Percentiles rank a stretch among this genome's conserved stretches.
Evolutionary conservation across 805 yeast genomes (phyloP).

Genomic region (Ogataea zsoltii): DNA sequence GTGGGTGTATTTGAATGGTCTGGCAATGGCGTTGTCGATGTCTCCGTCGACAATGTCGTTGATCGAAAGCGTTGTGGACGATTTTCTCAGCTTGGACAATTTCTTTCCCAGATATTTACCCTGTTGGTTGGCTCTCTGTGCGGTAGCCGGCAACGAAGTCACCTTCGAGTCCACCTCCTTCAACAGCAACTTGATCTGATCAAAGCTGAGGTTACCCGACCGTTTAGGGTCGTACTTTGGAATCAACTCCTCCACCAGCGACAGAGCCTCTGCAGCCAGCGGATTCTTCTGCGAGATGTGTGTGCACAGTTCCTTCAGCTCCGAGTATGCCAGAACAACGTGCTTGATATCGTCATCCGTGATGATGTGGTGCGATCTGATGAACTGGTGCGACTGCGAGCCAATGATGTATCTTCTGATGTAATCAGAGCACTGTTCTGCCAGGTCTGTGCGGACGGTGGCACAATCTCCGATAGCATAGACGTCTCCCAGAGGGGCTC

Average conservation of each 20-base stretch:
- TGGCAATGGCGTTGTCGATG: slow-evolving; percentile 53
- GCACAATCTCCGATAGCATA: slow-evolving; percentile 76
- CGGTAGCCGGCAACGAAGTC: slow-evolving; percentile 71
- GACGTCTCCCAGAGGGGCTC: slow-evolving; percentile 66
- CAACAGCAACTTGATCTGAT: slow-evolving; percentile 51
- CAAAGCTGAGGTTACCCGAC: slow-evolving; percentile 52
- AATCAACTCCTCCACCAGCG: slow-evolving; percentile 48
- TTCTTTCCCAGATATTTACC: slow-evolving; percentile 66
- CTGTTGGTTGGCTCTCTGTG: slow-evolving; percentile 73
- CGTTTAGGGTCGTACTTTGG: slow-evolving; percentile 51
- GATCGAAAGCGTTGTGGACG: slow-evolving; percentile 43
- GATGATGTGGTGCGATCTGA: slow-evolving; percentile 33
- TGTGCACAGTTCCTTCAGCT: slow-evolving; percentile 48
- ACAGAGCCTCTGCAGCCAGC: slow-evolving; percentile 56
- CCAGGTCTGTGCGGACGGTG: slow-evolving; percentile 60
- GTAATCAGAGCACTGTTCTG: slow-evolving; percentile 54
- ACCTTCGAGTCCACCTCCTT: slow-evolving; percentile 60
- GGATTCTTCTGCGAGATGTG: slow-evolving; percentile 56
- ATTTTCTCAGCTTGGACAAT: slow-evolving; percentile 51
- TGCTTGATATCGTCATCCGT: slow-evolving; percentile 54
- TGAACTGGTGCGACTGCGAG: slow-evolving; percentile 39
- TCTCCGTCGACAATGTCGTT: slow-evolving; percentile 53
- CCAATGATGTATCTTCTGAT: slow-evolving; percentile 48
- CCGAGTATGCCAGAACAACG: slow-evolving; percentile 46
- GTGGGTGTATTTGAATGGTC: slow-evolving; percentile 64